Evolutionary conservation across 345 rosid genomes (phyloP), one percentile per base, ranked within the genome.

Genomic region (Ceriops zippeliana): DNA sequence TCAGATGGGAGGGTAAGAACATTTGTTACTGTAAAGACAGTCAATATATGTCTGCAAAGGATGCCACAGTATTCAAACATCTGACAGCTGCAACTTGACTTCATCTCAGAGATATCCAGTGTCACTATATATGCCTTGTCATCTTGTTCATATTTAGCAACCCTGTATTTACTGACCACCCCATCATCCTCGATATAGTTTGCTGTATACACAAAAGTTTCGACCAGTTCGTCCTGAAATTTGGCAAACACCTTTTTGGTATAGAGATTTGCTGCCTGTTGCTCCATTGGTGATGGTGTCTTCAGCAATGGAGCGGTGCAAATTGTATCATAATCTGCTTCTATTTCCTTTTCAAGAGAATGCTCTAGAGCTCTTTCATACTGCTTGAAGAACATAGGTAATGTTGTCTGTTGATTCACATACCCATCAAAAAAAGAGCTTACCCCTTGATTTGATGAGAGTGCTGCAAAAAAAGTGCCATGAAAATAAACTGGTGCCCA

Each of bases 401-500:
- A 65, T 9, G 89, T 78, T 20, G 91, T 87, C 58, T 83, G 87
- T 67, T 83, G 89, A 79, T 80, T 80, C 72, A 87, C 87, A 68
- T 82, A 80, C 35, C 89, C 89, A 75, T 87, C 85, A 70, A 87
- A 85, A 67, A 87, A 85, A 35, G 83, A 83, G 77, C 77, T 66
- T 24, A 83, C 62, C 47, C 85, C 89, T 69, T 79, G 89, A 65
- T 80, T 85, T 67, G 87, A 82, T 73, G 86, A 85, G 63, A 87
- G 75, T 13, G 80, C 82, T 70, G 87, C 91, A 63, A 87, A 87
- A 73, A 87, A 87, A 56, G 87, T 82, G 62, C 73, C 81, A 62
- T 76, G 91, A 63, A 87, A 87, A 78, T 83, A 85, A 70, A 85
- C 91, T 5, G 91, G 89, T n/a, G 86, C 91, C 91, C 91, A 87